Evolutionary conservation across 108 stramenopile species (phyloP).

Genomic region (Nannochloropsis gaditana): DNA sequence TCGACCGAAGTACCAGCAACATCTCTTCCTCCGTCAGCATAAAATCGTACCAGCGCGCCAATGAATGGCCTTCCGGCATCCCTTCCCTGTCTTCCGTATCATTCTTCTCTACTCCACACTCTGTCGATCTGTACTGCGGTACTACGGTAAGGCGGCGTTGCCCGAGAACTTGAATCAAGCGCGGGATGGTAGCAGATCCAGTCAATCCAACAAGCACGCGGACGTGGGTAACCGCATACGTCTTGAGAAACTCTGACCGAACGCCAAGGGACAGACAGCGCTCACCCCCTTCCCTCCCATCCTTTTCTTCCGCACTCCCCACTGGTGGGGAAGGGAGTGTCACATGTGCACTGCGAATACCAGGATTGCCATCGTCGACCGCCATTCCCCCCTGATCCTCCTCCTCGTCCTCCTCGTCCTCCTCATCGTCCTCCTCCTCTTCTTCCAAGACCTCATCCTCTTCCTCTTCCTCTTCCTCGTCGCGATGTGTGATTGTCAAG

Average conservation of each 20-base stretch:
- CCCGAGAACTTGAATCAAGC: not conserved
- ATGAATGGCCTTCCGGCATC: not conserved
- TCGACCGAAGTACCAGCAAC: not conserved
- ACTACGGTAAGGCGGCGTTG: not conserved
- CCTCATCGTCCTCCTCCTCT: not conserved
- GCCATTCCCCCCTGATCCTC: not conserved
- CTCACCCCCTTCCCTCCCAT: not conserved
- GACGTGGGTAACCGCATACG: not conserved
- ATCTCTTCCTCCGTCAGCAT: constrained; percentile 19
- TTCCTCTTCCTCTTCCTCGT: not conserved
- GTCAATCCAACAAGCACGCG: not conserved
- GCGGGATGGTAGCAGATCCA: not conserved
- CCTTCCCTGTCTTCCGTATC: not conserved
- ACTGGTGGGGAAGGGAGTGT: not conserved
- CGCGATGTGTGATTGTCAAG: not conserved
- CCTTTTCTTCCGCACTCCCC: not conserved
- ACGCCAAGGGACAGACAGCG: not conserved
- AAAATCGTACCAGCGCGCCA: not conserved
- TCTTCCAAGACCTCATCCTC: not conserved
- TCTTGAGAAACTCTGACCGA: not conserved
- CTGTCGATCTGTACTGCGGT: too few species aligned
- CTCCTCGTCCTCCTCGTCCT: not conserved
- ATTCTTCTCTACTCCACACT: not conserved
- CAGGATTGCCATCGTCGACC: not conserved
- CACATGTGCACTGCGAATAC: not conserved